Evolutionary conservation across 2,329 filamentous ascomycete genomes (phyloP).

Genomic region (Chaetomiaceae sp.): DNA sequence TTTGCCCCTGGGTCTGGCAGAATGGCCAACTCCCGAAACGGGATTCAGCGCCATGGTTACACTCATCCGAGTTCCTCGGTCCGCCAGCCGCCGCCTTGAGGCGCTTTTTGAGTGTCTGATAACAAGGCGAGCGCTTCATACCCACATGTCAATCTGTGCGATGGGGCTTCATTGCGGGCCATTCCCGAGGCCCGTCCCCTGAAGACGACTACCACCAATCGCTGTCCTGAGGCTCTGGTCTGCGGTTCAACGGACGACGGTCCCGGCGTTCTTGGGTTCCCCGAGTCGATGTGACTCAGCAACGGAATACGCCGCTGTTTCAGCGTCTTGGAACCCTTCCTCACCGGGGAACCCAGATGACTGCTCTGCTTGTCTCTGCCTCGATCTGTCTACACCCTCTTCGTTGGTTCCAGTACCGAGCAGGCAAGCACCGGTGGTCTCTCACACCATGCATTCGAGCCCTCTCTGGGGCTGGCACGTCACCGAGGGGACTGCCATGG

Average conservation of each 20-base stretch:
- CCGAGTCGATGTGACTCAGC: conserved; percentile 12
- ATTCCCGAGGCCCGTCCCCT: conserved; percentile 10
- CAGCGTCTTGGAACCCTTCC: conserved; percentile 12
- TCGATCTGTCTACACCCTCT: background rate
- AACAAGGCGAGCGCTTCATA: background rate
- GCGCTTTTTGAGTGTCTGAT: background rate
- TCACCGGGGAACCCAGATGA: conserved; percentile 6
- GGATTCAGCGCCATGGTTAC: background rate
- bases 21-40: background rate
- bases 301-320: conserved; percentile 19
- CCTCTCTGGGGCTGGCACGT: conserved; percentile 15
- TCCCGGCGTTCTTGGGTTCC: conserved; percentile 12
- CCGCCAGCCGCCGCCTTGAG: background rate
- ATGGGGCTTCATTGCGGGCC: conserved; percentile 13
- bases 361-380: background rate
- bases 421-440: background rate
- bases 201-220: conserved; percentile 17
- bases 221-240: conserved; percentile 12
- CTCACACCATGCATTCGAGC: background rate
- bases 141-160: conserved; percentile 8
- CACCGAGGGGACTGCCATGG: conserved; percentile 8
- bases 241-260: background rate
- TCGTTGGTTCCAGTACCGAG: conserved; percentile 12
- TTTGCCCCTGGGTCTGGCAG: background rate
- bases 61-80: background rate